A percentile compares a stretch with the other conserved stretches of the same genome.
phyloP scores from a whole-genome alignment of 129 eudicot genomes.

The Smallanthus sonchifolius region DNA sequence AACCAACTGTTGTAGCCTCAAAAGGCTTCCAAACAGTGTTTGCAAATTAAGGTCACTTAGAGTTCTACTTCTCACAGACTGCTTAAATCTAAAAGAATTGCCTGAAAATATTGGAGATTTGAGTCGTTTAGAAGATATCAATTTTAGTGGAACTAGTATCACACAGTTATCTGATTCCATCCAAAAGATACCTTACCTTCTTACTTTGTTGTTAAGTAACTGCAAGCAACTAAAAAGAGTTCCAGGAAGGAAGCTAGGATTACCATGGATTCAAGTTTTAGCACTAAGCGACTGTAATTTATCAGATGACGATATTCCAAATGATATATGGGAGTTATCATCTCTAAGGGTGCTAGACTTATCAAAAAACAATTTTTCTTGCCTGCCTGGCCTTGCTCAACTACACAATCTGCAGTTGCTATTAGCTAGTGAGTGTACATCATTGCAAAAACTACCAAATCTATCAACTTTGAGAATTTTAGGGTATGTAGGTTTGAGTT shows the following conservation, averaged over 20 bases:
- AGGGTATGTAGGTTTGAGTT: not conserved
- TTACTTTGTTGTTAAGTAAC: constrained; percentile 6
- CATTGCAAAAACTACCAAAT: constrained; percentile 9
- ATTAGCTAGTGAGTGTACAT: constrained; percentile 5
- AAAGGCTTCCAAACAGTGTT: constrained; percentile 18
- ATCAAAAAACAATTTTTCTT: constrained; percentile 4
- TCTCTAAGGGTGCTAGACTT: constrained; percentile 13
- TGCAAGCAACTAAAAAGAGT: not conserved
- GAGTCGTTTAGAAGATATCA: constrained; percentile 1
- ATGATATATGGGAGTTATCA: constrained; percentile 20
- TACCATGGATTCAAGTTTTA: not conserved
- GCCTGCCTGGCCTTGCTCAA: constrained; percentile 15
- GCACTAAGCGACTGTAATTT: constrained; percentile 6
- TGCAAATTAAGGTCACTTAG: constrained; percentile 21
- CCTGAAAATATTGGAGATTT: constrained; percentile 15
- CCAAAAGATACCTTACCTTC: not conserved
- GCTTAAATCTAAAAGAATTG: constrained; percentile 13
- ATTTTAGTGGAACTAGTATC: constrained; percentile 12
- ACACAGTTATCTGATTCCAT: constrained; percentile 8
- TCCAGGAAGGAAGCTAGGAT: not conserved
- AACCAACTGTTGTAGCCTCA: constrained; percentile 1
- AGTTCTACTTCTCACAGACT: not conserved
- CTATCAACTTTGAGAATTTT: not conserved
- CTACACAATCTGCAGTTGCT: constrained; percentile 13
- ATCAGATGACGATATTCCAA: constrained; percentile 15